These are phyloP conservation scores for Lipomyces kockii DNA, from an alignment of 805 yeast species.

Conservation along the genomic window DNA sequence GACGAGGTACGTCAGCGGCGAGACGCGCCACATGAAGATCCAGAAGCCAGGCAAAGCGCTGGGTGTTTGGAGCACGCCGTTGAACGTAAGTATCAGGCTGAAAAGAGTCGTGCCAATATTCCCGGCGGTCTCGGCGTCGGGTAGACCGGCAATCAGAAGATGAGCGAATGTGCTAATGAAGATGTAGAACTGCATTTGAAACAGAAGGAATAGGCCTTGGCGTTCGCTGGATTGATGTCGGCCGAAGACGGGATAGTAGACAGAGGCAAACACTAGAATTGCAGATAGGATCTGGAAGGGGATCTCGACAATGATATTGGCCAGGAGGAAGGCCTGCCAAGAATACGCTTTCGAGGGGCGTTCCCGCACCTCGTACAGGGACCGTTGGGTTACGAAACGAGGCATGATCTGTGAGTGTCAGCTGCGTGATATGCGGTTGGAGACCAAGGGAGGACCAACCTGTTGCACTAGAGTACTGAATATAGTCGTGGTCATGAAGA, in stretches of 20 bases:
- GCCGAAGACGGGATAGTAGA: slow-evolving; percentile 56
- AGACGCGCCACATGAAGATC: slow-evolving; percentile 78
- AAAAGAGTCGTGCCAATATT: slow-evolving; percentile 61
- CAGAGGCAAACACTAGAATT: slow-evolving; percentile 58
- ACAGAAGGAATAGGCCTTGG: slow-evolving; percentile 54
- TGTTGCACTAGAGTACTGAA: slow-evolving; percentile 63
- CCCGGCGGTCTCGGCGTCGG: slow-evolving; percentile 70
- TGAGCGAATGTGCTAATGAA: slow-evolving; percentile 59
- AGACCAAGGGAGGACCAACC: slow-evolving; percentile 61
- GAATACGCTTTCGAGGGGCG: slow-evolving; percentile 70
- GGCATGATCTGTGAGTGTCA: slow-evolving; percentile 47
- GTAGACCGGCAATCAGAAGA: slow-evolving; percentile 60
- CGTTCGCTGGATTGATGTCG: slow-evolving; percentile 46
- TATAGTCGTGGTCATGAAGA: slow-evolving; percentile 59
- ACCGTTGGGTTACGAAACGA: slow-evolving; percentile 61
- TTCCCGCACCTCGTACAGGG: slow-evolving; percentile 71
- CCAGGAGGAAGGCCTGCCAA: slow-evolving; percentile 57
- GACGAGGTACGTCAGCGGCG: slow-evolving; percentile 72
- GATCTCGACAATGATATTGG: slow-evolving; percentile 61
- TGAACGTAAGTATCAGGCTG: slow-evolving; percentile 63
- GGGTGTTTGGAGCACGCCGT: slow-evolving; percentile 68
- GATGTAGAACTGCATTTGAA: slow-evolving; percentile 55
- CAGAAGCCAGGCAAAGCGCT: slow-evolving; percentile 74
- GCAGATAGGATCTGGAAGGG: slow-evolving; percentile 60
- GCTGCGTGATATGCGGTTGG: slow-evolving; percentile 42